Base-by-base conservation (phyloP, 2,329 filamentous ascomycete species). In the Neofusicoccum laricinum region DNA sequence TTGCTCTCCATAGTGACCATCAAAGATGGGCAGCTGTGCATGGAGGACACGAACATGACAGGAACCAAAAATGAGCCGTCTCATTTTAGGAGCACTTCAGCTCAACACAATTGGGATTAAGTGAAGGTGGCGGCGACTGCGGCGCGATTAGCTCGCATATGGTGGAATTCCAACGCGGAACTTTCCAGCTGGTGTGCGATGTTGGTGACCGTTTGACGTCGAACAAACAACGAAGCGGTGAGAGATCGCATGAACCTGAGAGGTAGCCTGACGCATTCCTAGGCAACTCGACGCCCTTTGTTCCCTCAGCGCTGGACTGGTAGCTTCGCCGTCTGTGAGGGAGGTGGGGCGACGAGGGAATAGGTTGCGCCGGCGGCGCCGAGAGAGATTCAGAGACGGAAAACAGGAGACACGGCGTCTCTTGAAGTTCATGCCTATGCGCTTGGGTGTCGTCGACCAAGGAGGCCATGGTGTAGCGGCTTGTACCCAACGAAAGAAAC, bases 191-290 rank as follows among this genome's bases (percentile, higher is more conserved):
- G 17, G 25, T 59, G 55, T 59, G 25, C 21, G 55, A 41, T 59
- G 55, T 46, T 59, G 25, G 41, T 21, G 40, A 36, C 30, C 55
- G 5, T 38, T 43, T 38, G 41, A 59, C 21, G 55, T 59, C 55
- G 55, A 59, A 59, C 55, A 59, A 58, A 46, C 40, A 45, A 46
- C 14, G 41, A 21, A 19, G 55, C 55, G 55, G 55, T 59, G 55
- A 59, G 55, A 57, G 38, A 59, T 41, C 40, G 55, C 55, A 59
- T 59, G 41, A 59, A 59, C 40, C 34, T 46, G 55, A 36, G 46
- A 41, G n/a, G 41, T 25, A 12, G 41, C 55, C 41, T 48, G 55
- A 46, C 25, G 55, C 55, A 59, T 59, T 59, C 55, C 41, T 45
- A 19, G 53, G 53, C 25, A 45, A 41, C 40, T 58, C 11, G 30